Conservation (phyloP, 306 rosid species). For the Ochetophila trinervis region DNA sequence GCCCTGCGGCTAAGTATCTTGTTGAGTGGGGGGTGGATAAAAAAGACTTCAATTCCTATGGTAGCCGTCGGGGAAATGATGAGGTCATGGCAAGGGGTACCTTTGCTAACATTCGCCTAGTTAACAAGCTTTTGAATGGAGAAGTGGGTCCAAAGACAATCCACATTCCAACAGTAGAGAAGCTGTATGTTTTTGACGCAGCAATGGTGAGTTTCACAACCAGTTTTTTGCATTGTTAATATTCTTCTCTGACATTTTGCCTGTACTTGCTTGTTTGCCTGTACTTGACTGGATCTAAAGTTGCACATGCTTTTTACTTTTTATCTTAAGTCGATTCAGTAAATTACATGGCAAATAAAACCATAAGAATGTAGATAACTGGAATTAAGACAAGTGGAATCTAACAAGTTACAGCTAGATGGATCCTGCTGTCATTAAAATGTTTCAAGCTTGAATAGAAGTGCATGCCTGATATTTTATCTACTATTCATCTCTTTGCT, state of each 20-base stretch:
- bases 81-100: conserved; percentile 98
- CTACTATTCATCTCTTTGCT: no score
- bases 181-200: conserved; percentile 72
- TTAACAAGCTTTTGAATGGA: conserved; percentile 86
- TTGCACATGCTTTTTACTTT: no score
- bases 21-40: conserved; percentile 72
- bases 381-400: no score
- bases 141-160: conserved; percentile 87
- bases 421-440: no score
- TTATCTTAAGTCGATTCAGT: no score
- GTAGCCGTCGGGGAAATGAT: conserved; percentile 94
- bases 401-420: no score
- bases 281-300: no score
- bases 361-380: no score
- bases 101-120: conserved; percentile 85
- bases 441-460: no score
- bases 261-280: no score
- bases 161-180: conserved; percentile 83
- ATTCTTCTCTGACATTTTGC: neutral
- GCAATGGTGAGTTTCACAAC: conserved; percentile 58
- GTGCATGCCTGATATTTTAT: no score
- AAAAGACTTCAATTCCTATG: conserved; percentile 91
- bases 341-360: no score
- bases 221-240: neutral
- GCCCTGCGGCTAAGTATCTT: conserved; percentile 89